Percentiles rank a stretch among this genome's conserved stretches.
These are phyloP conservation scores for Protea cynaroides DNA, from an alignment of 164 flowering plant genomes.

Conservation along the genomic window DNA sequence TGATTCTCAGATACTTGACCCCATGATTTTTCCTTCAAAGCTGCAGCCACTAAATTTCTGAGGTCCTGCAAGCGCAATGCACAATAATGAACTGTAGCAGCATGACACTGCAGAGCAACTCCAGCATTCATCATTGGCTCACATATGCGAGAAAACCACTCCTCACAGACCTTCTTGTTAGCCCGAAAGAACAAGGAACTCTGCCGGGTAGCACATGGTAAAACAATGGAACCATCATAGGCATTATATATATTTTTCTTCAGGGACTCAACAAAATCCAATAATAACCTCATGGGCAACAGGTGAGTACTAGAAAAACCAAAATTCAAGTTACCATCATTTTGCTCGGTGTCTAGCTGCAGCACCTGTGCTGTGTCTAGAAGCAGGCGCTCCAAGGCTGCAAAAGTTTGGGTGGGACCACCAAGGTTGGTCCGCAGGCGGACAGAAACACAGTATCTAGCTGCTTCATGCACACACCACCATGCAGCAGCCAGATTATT, in stretches of 20 bases:
- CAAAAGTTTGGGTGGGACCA: conserved; percentile 97
- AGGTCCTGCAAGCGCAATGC: conserved; percentile 71
- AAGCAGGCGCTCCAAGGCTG: conserved; percentile 96
- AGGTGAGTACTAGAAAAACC: conserved; percentile 72
- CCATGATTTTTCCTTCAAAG: conserved; percentile 58
- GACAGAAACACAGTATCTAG: conserved; percentile 69
- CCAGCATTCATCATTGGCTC: conserved; percentile 99
- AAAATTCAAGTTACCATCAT: conserved; percentile 61
- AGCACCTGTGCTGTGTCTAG: conserved; percentile 69
- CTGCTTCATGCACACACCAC: conserved; percentile 98
- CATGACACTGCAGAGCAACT: conserved; percentile 74
- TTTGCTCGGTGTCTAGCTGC: conserved; percentile 69
- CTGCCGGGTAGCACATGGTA: conserved; percentile 50
- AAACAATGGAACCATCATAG: conserved; percentile 80
- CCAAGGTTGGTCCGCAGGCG: conserved; percentile 97
- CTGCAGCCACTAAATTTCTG: conserved; percentile 42
- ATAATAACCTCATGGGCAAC: conserved; percentile 79
- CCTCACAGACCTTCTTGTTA: conserved; percentile 95
- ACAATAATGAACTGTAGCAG: conserved; percentile 77
- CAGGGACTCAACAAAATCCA: conserved; percentile 91
- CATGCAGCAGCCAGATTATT: conserved; percentile 79
- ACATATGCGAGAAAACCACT: conserved; percentile 98
- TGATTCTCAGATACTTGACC: conserved; percentile 47
- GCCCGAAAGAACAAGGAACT: conserved; percentile 91
- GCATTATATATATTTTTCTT: conserved; percentile 95